Evolutionary conservation across 1,284 basidiomycete genomes (phyloP).

Genomic region (Dichomitus squalens): DNA sequence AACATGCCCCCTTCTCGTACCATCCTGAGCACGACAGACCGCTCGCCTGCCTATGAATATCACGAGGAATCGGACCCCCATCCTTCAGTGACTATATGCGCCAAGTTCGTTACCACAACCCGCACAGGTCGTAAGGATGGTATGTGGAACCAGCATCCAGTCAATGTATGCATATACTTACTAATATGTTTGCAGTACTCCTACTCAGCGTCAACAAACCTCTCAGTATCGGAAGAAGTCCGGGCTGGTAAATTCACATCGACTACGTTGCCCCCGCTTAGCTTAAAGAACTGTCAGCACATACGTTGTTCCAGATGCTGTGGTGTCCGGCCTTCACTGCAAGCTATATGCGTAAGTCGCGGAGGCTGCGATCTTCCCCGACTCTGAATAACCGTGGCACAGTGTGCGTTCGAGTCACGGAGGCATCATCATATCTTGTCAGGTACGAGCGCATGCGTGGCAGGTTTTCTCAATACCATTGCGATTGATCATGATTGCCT

Average conservation of each 20-base stretch:
- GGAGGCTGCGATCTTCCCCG: too few species aligned
- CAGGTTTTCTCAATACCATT: not conserved
- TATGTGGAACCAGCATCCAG: slow-evolving; percentile 25
- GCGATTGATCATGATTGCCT: slow-evolving; percentile 1
- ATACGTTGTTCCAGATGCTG: slow-evolving; percentile 50
- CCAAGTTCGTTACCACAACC: slow-evolving; percentile 62
- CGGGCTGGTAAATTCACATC: slow-evolving; percentile 27
- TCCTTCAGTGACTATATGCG: slow-evolving; percentile 50
- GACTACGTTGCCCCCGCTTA: not conserved
- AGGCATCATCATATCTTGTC: slow-evolving; percentile 74
- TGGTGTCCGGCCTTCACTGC: slow-evolving; percentile 72
- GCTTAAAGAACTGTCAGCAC: slow-evolving; percentile 36
- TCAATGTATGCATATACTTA: slow-evolving; percentile 2
- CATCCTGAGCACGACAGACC: not conserved
- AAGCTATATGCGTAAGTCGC: slow-evolving; percentile 72
- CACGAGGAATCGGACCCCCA: not conserved
- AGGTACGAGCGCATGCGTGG: slow-evolving; percentile 51
- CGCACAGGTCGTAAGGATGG: slow-evolving; percentile 62
- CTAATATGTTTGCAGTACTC: slow-evolving; percentile 21
- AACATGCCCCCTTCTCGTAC: not conserved
- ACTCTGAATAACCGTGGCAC: not conserved
- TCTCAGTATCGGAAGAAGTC: slow-evolving; percentile 67
- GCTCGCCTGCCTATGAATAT: not conserved
- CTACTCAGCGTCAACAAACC: slow-evolving; percentile 62
- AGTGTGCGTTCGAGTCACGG: slow-evolving; percentile 72